phyloP scores from a whole-genome alignment of 2,329 filamentous ascomycete species.

The Scedosporium dehoogii region DNA sequence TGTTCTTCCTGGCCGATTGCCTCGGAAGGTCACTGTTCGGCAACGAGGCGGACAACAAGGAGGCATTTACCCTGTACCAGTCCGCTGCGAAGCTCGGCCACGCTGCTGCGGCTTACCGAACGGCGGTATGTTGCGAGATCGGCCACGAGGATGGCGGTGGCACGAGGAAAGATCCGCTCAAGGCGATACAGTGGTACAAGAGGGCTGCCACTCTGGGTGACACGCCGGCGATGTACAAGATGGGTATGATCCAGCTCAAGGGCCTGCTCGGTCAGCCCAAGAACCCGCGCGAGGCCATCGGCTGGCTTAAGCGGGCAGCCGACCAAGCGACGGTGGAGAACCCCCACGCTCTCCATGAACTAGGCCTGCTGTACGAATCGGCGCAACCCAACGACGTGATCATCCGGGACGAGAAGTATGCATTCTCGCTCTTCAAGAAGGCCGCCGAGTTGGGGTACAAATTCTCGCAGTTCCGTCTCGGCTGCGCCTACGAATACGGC shows the following conservation, averaged over 20 bases:
- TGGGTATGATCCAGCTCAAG: slow-evolving; percentile 92
- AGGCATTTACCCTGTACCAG: slow-evolving; percentile 89
- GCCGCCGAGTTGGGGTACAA: slow-evolving; percentile 89
- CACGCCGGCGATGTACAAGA: slow-evolving; percentile 93
- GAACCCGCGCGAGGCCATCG: slow-evolving; percentile 77
- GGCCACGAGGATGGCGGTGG: slow-evolving; percentile 90
- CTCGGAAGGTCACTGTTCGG: slow-evolving; percentile 75
- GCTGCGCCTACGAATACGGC: slow-evolving; percentile 83
- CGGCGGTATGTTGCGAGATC: slow-evolving; percentile 94
- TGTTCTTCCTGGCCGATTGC: slow-evolving; percentile 89
- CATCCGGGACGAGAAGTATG: slow-evolving; percentile 71
- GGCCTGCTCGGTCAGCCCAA: slow-evolving; percentile 79
- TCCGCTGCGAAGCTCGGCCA: slow-evolving; percentile 86
- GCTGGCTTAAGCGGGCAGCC: slow-evolving; percentile 87
- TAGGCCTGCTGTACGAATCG: slow-evolving; percentile 58
- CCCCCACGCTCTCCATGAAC: slow-evolving; percentile 87
- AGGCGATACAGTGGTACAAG: slow-evolving; percentile 98
- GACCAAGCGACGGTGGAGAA: slow-evolving; percentile 83
- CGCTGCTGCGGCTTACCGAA: slow-evolving; percentile 79
- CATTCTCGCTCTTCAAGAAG: slow-evolving; percentile 71
- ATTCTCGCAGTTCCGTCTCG: slow-evolving; percentile 84
- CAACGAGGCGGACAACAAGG: slow-evolving; percentile 72
- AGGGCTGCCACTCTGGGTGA: slow-evolving; percentile 85
- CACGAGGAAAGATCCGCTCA: slow-evolving; percentile 79
- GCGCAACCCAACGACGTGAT: slow-evolving; percentile 61